Conservation (phyloP, 768 basidiomycete genomes). For the Tulasnella sp. region DNA sequence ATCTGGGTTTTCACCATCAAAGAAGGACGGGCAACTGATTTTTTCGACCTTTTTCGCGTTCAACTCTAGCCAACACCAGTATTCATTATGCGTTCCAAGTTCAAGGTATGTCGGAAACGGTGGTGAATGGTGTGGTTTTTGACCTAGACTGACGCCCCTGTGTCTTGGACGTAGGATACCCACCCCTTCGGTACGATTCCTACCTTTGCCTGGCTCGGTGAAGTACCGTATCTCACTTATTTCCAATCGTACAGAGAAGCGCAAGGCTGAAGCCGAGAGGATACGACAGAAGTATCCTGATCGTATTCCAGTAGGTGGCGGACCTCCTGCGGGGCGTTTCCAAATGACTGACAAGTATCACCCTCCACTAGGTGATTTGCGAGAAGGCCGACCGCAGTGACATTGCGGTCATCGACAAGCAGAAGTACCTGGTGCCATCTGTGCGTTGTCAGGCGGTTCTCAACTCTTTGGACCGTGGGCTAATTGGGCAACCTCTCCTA, state of each 20-base stretch:
- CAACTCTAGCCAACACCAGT: background rate
- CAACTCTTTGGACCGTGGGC: background rate
- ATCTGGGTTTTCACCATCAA: background rate
- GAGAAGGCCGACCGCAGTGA: constrained; percentile 98
- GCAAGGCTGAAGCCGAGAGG: constrained; percentile 97
- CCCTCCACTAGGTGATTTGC: constrained; percentile 76
- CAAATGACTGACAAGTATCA: background rate
- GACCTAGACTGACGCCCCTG: constrained; percentile 4
- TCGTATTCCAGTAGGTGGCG: constrained; percentile 79
- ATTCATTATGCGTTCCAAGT: constrained; percentile 75
- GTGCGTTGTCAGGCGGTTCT: constrained; percentile 40
- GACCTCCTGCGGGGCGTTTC: background rate
- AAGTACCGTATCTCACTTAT: background rate
- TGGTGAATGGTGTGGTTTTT: background rate
- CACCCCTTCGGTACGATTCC: constrained; percentile 81
- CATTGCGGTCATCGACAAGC: constrained; percentile 99
- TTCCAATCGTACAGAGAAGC: constrained; percentile 65
- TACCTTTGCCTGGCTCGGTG: background rate
- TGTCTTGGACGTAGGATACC: constrained; percentile 55
- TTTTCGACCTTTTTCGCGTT: background rate
- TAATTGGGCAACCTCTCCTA: background rate
- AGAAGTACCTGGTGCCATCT: constrained; percentile 99
- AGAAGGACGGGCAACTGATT: background rate
- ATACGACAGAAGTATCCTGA: constrained; percentile 98
- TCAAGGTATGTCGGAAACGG: constrained; percentile 41